Percentiles rank a stretch among this genome's conserved stretches.
Conservation (phyloP, 306 rosid species). For the Malus fusca region DNA sequence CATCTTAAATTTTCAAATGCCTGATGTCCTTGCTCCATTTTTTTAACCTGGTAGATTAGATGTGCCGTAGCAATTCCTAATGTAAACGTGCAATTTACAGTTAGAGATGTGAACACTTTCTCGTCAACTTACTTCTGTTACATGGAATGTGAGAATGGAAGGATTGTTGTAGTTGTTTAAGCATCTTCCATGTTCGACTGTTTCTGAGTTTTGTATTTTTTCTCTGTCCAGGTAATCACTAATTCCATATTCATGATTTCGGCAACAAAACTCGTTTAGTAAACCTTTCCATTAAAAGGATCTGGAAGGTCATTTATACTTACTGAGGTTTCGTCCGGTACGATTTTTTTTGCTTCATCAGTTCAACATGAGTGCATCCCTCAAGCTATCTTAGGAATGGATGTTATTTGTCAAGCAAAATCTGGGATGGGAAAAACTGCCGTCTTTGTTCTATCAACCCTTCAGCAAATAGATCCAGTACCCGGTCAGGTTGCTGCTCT, state of each 20-base stretch:
- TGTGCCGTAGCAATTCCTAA: background rate
- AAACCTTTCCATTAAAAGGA: constrained; percentile 62
- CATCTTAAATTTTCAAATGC: background rate
- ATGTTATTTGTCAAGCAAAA: constrained; percentile 70
- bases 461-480: constrained; percentile 70
- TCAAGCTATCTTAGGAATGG: constrained; percentile 75
- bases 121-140: background rate
- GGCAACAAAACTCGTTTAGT: constrained; percentile 58
- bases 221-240: constrained; percentile 55
- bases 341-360: constrained; percentile 58
- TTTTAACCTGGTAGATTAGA: background rate
- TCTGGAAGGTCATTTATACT: constrained; percentile 64
- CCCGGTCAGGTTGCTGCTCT: constrained; percentile 71
- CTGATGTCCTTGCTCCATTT: background rate
- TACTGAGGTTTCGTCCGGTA: constrained; percentile 61
- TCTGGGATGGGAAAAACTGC: constrained; percentile 80
- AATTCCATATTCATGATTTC: constrained; percentile 52
- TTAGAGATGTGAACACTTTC: background rate
- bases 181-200: background rate
- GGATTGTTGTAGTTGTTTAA: background rate
- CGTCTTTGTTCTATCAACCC: constrained; percentile 60
- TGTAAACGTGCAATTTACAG: background rate
- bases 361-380: constrained; percentile 81
- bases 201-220: constrained; percentile 7
- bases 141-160: background rate